These are phyloP conservation scores for Podila epigama DNA, from an alignment of 192 early-diverging fungal genomes.

Conservation along the genomic window DNA sequence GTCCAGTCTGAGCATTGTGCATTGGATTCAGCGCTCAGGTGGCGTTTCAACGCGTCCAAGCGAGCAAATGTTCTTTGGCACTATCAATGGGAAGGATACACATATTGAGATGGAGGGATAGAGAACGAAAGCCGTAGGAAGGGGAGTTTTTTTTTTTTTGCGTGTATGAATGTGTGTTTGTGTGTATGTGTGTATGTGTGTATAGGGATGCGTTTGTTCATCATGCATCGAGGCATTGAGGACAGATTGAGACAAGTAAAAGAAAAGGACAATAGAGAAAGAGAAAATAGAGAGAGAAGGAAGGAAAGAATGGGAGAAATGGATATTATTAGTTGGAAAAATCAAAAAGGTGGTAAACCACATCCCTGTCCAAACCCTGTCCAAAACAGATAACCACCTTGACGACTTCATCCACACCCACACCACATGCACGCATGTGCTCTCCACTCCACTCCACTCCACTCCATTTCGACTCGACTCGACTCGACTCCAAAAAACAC, in stretches of 20 bases:
- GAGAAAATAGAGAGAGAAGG: background rate
- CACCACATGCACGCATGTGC: too few relatives aligned
- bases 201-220: background rate
- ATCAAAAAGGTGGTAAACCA: background rate
- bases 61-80: conserved; percentile 61
- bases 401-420: conserved; percentile 8
- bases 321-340: background rate
- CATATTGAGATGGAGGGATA: background rate
- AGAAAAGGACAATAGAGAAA: background rate
- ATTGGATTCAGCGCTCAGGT: conserved; percentile 58
- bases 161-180: background rate
- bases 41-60: conserved; percentile 63
- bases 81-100: background rate
- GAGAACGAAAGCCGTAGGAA: background rate
- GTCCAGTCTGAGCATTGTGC: conserved; percentile 39
- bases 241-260: background rate
- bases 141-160: background rate
- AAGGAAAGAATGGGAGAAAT: background rate
- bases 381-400: background rate
- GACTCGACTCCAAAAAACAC: too few relatives aligned
- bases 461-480: too few relatives aligned
- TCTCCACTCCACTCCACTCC: too few relatives aligned
- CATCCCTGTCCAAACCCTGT: background rate
- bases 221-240: background rate
- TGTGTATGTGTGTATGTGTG: conserved; percentile 1